Conservation (phyloP, 108 stramenopile genomes). For the Parietichytrium sp. region DNA sequence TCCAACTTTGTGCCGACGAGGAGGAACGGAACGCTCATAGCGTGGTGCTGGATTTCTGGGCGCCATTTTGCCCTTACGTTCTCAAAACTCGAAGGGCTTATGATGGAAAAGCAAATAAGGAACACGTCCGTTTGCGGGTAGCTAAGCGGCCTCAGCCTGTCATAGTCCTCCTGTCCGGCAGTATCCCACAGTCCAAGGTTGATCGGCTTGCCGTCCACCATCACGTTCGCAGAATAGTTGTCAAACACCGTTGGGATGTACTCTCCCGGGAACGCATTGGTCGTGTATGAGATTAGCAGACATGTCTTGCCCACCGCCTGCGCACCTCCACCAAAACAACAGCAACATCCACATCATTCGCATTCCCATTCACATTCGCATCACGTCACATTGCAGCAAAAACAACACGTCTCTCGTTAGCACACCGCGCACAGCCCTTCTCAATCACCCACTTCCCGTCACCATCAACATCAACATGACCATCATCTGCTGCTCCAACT, state of each 20-base stretch:
- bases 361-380: too few species aligned
- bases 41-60: slow-evolving; percentile 62
- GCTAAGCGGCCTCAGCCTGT: slow-evolving; percentile 63
- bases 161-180: slow-evolving; percentile 71
- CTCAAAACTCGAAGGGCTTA: slow-evolving; percentile 54
- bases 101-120: slow-evolving; percentile 65
- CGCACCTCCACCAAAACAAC: too few species aligned
- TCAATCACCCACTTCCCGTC: too few species aligned
- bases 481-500: too few species aligned
- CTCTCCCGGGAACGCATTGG: slow-evolving; percentile 70
- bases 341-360: too few species aligned
- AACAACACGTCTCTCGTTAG: too few species aligned
- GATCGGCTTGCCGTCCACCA: slow-evolving; percentile 62
- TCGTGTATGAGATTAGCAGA: slow-evolving; percentile 70
- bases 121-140: slow-evolving; percentile 72
- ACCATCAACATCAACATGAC: too few species aligned
- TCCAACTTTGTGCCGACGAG: slow-evolving; percentile 68
- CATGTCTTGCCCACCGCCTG: slow-evolving; percentile 74
- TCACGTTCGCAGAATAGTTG: slow-evolving; percentile 41
- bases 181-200: slow-evolving; percentile 72
- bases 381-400: too few species aligned
- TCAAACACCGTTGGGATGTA: slow-evolving; percentile 71
- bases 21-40: slow-evolving; percentile 64
- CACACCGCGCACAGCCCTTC: too few species aligned
- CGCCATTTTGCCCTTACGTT: slow-evolving; percentile 67